Evolutionary conservation across 1,139 yeast species (phyloP).

Genomic region (Barnettozyma hawaiiensis): DNA sequence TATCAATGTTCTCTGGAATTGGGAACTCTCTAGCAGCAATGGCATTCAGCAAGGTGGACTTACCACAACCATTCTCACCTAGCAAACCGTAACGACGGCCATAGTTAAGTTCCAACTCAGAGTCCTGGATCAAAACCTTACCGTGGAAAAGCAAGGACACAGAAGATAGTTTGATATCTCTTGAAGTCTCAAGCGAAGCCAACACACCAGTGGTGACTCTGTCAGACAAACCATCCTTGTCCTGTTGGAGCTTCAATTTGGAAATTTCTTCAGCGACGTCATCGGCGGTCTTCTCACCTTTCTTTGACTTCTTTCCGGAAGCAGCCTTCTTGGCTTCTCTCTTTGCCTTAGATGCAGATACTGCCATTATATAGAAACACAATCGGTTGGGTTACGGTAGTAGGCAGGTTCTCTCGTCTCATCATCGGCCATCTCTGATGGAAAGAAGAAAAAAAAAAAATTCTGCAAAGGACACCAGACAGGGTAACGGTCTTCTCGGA

Average conservation of each 20-base stretch:
- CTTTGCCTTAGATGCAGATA: constrained; percentile 91
- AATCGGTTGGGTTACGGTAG: not conserved
- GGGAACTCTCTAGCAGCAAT: constrained; percentile 96
- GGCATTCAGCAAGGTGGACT: constrained; percentile 88
- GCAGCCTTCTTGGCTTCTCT: constrained; percentile 88
- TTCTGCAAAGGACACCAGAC: not conserved
- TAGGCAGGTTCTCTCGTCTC: no score
- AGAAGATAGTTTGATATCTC: constrained; percentile 89
- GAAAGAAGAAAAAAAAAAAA: not conserved
- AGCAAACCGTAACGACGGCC: constrained; percentile 96
- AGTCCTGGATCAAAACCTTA: constrained; percentile 90
- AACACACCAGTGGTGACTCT: constrained; percentile 98
- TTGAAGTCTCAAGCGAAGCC: constrained; percentile 80
- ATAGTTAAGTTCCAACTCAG: constrained; percentile 85
- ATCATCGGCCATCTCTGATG: no score
- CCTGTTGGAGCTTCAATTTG: constrained; percentile 86
- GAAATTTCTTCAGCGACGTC: constrained; percentile 72
- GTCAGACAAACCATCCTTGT: constrained; percentile 89
- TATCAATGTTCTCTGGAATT: constrained; percentile 84
- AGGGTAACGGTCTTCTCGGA: not conserved
- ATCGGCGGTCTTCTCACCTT: constrained; percentile 71
- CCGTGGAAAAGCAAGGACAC: constrained; percentile 95
- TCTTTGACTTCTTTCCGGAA: constrained; percentile 63
- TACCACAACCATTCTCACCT: constrained; percentile 99
- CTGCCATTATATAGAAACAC: constrained; percentile 21